Base-by-base conservation (phyloP, 1,139 yeast species). In the Suhomyces ambrosiae region DNA sequence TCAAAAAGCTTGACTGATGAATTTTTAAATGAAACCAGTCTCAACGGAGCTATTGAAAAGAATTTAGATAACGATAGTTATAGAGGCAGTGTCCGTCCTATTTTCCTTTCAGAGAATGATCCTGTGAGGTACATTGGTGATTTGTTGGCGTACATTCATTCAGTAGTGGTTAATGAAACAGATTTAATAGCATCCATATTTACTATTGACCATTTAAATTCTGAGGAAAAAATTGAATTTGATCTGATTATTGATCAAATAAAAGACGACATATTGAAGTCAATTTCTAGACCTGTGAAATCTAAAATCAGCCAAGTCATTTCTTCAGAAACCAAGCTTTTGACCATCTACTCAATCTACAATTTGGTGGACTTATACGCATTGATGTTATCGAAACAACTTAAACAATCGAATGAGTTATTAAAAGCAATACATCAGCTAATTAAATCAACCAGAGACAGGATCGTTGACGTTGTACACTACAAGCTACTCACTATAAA, bases 111-210 rank as follows among this genome's bases (percentile, higher is more conserved):
- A 8, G 83, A 90, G 0, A 86, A 84, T 56, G 97, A 92, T 58
- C 87, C 96, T 2, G 68, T 80, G 13, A 70, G 96, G 41, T 89
- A 82, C 49, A 73, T 87, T 13, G 96, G 97, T 18, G 97, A 89
- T 57, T 74, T 92, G 22, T 65, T 92, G 31, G 98, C 98, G 0
- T 86, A 87, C 65, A 74, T 90, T 10, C 97, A 94, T 54, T 79
- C 94, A 0, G 75, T 88, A n/a, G 82, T 90, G 23, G 95, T 89
- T 4, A 86, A 87, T 58, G 98, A 94, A 58, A 74, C 80, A 25
- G 98, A 94, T 55, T 73, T 84, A 24, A 73, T 92, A 11, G 73
- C 74, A 6, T 73, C 61, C 26, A 59, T 71, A 3, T 68, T 71
- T 42, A 52, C 58, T 7, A 38, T 56, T 7, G 56, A 53, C 4